Conservation (phyloP, 495 filamentous ascomycete species). For the Annulohypoxylon nitens region DNA sequence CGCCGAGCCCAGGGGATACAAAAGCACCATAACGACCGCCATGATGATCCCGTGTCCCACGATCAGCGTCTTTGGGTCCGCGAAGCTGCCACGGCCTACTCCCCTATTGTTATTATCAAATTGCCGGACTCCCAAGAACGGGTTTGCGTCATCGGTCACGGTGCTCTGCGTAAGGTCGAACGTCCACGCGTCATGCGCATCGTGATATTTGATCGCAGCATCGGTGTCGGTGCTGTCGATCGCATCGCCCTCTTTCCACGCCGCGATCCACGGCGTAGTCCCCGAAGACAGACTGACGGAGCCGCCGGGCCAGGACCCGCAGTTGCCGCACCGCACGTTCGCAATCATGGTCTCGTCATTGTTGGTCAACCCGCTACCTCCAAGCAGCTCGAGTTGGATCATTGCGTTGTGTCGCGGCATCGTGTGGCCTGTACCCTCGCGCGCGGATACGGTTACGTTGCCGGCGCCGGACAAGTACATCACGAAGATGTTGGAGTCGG, state of each 20-base stretch:
- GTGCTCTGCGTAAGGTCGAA: constrained; percentile 70
- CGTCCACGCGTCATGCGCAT: constrained; percentile 62
- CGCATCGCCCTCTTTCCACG: constrained; percentile 68
- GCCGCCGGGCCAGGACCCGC: constrained; percentile 67
- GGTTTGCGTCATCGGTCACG: constrained; percentile 69
- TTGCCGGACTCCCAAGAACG: constrained; percentile 59
- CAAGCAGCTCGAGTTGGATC: constrained; percentile 66
- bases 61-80: constrained; percentile 43
- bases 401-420: constrained; percentile 66
- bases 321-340: constrained; percentile 67
- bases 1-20: constrained; percentile 70
- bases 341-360: constrained; percentile 68
- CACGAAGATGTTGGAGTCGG: constrained; percentile 75
- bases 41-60: constrained; percentile 67
- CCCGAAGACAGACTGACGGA: constrained; percentile 66
- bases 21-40: constrained; percentile 66
- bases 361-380: constrained; percentile 70
- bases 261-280: constrained; percentile 74
- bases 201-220: constrained; percentile 71
- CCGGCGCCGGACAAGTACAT: constrained; percentile 71
- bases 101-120: constrained; percentile 48
- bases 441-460: constrained; percentile 75
- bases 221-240: constrained; percentile 65
- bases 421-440: constrained; percentile 66
- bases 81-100: constrained; percentile 25